A percentile compares a stretch with the other conserved stretches of the same genome.
These are phyloP conservation scores for Scedosporium minutisporum DNA, from an alignment of 2,329 filamentous ascomycete genomes.

Conservation along the genomic window DNA sequence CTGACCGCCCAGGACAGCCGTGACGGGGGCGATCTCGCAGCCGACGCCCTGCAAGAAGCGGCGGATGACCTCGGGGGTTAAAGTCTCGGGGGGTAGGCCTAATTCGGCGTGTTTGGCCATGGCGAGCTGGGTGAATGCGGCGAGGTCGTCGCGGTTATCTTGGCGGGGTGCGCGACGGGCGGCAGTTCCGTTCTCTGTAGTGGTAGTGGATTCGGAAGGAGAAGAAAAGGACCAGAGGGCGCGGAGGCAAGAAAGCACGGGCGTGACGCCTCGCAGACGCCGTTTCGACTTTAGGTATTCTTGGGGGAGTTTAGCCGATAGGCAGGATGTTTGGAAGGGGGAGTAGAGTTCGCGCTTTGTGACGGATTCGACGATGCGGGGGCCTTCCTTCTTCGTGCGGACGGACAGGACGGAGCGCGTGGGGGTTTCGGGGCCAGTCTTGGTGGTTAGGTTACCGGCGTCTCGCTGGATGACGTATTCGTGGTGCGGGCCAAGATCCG, in stretches of 20 bases:
- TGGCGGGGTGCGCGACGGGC: constrained; percentile 30
- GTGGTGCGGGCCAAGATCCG: constrained; percentile 73
- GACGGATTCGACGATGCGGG: constrained; percentile 70
- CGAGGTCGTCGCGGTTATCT: constrained; percentile 54
- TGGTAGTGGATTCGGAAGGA: constrained; percentile 23
- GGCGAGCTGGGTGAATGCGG: constrained; percentile 66
- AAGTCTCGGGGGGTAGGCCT: constrained; percentile 56
- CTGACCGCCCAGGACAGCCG: constrained; percentile 80
- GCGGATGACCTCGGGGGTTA: constrained; percentile 63
- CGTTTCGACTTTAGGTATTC: constrained; percentile 60
- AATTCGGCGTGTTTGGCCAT: constrained; percentile 70
- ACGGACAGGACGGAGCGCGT: constrained; percentile 69
- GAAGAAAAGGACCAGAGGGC: constrained; percentile 78
- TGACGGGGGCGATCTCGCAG: constrained; percentile 75
- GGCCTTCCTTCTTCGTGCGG: constrained; percentile 57
- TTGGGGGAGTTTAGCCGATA: constrained; percentile 60
- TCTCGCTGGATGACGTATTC: constrained; percentile 82
- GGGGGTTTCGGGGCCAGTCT: constrained; percentile 55
- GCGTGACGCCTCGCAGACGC: constrained; percentile 66
- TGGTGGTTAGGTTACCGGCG: constrained; percentile 62
- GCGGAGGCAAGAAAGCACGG: constrained; percentile 74
- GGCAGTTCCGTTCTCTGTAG: neutral
- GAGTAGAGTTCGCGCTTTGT: constrained; percentile 88
- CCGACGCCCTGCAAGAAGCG: constrained; percentile 81
- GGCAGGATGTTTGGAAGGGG: constrained; percentile 72